These are phyloP conservation scores for Tephrocybe sp. DNA, from an alignment of 768 basidiomycete genomes.

Conservation along the genomic window DNA sequence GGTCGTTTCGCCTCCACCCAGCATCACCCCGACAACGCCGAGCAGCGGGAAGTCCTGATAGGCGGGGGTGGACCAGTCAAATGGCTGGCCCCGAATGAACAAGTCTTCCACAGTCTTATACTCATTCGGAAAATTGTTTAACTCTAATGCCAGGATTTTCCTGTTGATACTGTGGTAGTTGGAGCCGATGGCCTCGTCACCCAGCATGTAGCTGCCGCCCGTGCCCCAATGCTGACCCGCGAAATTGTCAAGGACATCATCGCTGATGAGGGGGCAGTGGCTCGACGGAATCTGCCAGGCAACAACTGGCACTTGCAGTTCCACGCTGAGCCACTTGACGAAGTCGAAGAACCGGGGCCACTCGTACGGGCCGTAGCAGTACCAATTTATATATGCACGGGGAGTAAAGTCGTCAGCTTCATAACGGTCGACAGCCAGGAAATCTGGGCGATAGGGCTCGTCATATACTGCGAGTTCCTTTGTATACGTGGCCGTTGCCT, in stretches of 20 bases:
- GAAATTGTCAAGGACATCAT: not conserved
- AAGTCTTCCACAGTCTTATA: not conserved
- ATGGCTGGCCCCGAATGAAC: not conserved
- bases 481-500: not conserved
- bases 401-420: not conserved
- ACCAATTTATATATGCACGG: not conserved
- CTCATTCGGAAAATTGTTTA: not conserved
- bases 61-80: not conserved
- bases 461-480: not conserved
- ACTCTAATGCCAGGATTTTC: not conserved
- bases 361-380: not conserved
- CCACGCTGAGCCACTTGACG: not conserved
- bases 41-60: not conserved
- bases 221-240: not conserved
- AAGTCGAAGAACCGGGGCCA: not conserved
- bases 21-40: not conserved
- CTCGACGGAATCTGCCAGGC: constrained; percentile 1
- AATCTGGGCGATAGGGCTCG: not conserved
- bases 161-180: not conserved
- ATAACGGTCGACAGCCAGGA: not conserved
- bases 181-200: not conserved
- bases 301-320: not conserved
- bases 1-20: not conserved
- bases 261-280: not conserved
- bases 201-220: not conserved